Base-by-base conservation (phyloP, 2,329 filamentous ascomycete species). In the Trichoderma pleuroti region DNA sequence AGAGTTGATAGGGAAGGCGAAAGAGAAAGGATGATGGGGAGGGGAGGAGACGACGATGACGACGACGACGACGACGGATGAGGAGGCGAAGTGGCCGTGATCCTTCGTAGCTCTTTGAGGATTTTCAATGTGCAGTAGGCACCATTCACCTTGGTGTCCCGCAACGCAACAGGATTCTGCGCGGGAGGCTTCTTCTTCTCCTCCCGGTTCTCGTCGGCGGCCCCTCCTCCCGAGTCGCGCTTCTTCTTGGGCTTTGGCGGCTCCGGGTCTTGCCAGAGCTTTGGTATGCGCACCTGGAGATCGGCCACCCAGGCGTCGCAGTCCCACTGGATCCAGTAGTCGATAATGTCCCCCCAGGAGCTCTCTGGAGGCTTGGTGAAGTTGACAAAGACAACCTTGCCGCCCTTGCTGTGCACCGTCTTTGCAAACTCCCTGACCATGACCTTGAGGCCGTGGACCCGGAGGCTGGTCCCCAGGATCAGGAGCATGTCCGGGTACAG, bases 261-360 rank as follows among this genome's bases (percentile, higher is more conserved):
- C 61, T 85, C 83, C 0, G 84, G 83, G 0, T 85, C 84, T 70
- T 87, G 80, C 88, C 89, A 91, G 5, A 91, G 81, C 61, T 86
- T 84, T 2, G 88, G 86, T 70, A 90, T 85, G 67, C 87, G 86
- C 64, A 81, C 79, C 72, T 86, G 87, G 68, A 93, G 77, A 75
- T 92, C 89, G 11, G 84, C 79, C 1, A 93, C 90, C 91, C 91
- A 93, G 5, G 87, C 87, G 74, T 93, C 91, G 72, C 91, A 93
- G 75, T 93, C 91, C 90, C 90, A 92, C 73, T 91, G 85, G 1
- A 93, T 85, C 87, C 90, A 92, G 72, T 90, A 92, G 79, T 93
- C 91, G 67, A 93, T 90, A 0, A 92, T 82, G 68, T 92, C 90
- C 1, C 90, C 88, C 91, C 91, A 93, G 1, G 86, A 86, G 76